Evolutionary conservation across 1,284 basidiomycete genomes (phyloP).

Genomic region (Mycosarcoma mackinlayi): DNA sequence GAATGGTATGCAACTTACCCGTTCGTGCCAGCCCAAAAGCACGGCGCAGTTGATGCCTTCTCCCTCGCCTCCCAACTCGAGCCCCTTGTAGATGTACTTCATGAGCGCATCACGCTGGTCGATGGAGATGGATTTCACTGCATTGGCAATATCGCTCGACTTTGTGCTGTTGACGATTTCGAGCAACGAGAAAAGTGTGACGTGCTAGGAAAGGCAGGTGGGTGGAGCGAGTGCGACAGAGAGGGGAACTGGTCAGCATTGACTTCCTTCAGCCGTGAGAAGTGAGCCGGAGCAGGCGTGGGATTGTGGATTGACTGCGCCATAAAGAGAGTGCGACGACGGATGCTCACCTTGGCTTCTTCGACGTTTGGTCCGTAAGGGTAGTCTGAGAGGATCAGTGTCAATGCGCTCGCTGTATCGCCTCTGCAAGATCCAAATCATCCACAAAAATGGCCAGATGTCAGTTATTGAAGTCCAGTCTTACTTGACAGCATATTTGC

Average conservation of each 20-base stretch:
- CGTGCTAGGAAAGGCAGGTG: conserved; percentile 18
- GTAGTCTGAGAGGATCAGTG: conserved; percentile 52
- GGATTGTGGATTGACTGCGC: not conserved
- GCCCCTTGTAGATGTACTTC: conserved; percentile 98
- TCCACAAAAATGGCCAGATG: not conserved
- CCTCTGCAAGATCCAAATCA: conserved; percentile 26
- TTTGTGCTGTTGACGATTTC: conserved; percentile 95
- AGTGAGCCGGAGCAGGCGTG: not conserved
- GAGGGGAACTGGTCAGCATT: not conserved
- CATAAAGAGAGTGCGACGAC: not conserved
- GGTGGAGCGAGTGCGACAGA: not conserved
- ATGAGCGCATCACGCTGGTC: conserved; percentile 91
- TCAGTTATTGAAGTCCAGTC: conserved; percentile 5
- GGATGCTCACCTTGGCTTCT: conserved; percentile 56
- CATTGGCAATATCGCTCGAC: conserved; percentile 82
- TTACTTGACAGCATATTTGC: not conserved
- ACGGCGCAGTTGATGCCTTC: conserved; percentile 74
- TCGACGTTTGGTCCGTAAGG: conserved; percentile 58
- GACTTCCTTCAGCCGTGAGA: no score
- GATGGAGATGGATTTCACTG: conserved; percentile 79
- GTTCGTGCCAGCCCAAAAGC: conserved; percentile 93
- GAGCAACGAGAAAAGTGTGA: conserved; percentile 85
- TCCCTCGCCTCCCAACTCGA: conserved; percentile 72
- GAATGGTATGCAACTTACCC: conserved; percentile 74
- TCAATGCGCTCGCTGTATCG: conserved; percentile 58